Percentiles rank a stretch among this genome's conserved stretches.
phyloP scores from a whole-genome alignment of 306 rosid genomes.

The Purshia tridentata region DNA sequence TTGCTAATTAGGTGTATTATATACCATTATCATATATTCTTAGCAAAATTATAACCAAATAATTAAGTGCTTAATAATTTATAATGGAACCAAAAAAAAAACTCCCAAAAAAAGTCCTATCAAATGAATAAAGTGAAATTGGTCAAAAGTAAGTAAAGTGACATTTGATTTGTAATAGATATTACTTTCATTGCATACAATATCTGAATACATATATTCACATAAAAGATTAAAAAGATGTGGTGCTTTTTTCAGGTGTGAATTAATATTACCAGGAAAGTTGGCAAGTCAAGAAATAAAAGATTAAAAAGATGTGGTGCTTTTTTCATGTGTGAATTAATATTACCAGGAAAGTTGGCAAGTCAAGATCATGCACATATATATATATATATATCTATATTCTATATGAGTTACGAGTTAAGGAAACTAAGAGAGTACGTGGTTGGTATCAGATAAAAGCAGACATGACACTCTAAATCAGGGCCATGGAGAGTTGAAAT shows the following conservation, averaged over 20 bases:
- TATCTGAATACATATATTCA: neutral
- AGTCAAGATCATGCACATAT: constrained; percentile 17
- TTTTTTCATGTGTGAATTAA: neutral
- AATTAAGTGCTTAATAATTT: too few species aligned
- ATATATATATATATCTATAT: too few species aligned
- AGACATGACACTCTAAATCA: neutral
- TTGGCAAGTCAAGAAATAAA: constrained; percentile 14
- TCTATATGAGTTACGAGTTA: constrained; percentile 15
- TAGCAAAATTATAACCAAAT: neutral
- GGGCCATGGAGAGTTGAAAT: neutral
- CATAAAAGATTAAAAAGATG: neutral
- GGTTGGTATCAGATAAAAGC: constrained; percentile 5
- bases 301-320: neutral
- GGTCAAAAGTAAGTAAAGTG: constrained; percentile 1
- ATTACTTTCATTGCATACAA: neutral
- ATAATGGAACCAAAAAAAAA: neutral
- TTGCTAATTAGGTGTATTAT: neutral
- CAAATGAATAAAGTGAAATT: neutral
- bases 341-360: neutral
- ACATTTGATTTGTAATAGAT: neutral
- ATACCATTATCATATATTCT: neutral
- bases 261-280: too few species aligned
- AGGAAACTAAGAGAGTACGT: constrained; percentile 10
- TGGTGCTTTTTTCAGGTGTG: neutral
- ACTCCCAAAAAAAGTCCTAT: neutral